phyloP scores from a whole-genome alignment of 371 early-diverging fungal genomes.

The Syncephalastrum contaminatum region DNA sequence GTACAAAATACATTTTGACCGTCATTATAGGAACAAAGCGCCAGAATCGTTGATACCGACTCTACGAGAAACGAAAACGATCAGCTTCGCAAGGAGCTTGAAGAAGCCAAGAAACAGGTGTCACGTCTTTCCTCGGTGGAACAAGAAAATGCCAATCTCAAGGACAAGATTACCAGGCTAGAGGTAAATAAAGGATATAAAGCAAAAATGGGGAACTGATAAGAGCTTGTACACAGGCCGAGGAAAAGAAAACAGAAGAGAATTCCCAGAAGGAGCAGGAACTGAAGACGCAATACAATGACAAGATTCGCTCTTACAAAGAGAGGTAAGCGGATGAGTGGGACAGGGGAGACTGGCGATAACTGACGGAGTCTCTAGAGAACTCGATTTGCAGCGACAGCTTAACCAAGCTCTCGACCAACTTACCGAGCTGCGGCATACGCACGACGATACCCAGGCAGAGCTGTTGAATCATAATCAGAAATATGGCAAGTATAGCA shows the following conservation, averaged over 20 bases:
- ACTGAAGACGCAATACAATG: slow-evolving; percentile 66
- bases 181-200: slow-evolving; percentile 23
- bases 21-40: slow-evolving; percentile 57
- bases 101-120: slow-evolving; percentile 45
- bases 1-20: not conserved
- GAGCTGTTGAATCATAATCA: slow-evolving; percentile 69
- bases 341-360: not conserved
- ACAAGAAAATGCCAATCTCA: slow-evolving; percentile 48
- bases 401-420: slow-evolving; percentile 80
- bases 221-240: slow-evolving; percentile 37
- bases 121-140: slow-evolving; percentile 44
- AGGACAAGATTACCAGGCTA: slow-evolving; percentile 53
- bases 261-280: slow-evolving; percentile 60
- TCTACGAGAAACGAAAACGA: slow-evolving; percentile 54
- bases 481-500: slow-evolving; percentile 55
- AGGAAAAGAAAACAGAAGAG: slow-evolving; percentile 58
- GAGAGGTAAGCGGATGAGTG: slow-evolving; percentile 54
- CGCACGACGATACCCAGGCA: slow-evolving; percentile 78
- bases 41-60: slow-evolving; percentile 49
- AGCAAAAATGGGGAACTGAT: slow-evolving; percentile 5
- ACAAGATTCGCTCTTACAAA: slow-evolving; percentile 77
- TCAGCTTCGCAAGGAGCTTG: slow-evolving; percentile 51
- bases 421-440: slow-evolving; percentile 63
- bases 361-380: slow-evolving; percentile 39
- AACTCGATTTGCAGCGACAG: slow-evolving; percentile 79